Base-by-base conservation (phyloP, 495 filamentous ascomycete genomes). In the Podospora fimiseda region DNA sequence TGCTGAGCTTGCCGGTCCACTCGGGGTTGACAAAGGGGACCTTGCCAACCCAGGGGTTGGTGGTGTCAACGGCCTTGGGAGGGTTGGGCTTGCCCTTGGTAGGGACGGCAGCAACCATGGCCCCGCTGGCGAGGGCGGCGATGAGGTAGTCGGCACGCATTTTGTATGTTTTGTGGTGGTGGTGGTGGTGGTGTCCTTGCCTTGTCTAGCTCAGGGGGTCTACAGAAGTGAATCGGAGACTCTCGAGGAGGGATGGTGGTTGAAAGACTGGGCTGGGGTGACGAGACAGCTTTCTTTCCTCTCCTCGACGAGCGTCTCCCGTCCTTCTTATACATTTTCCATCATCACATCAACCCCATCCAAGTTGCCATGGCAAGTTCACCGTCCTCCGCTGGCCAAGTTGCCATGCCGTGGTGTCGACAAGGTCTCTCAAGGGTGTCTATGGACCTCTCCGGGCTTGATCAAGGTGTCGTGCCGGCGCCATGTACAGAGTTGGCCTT, bases 11-110 rank as follows among this genome's bases (percentile, higher is more conserved):
- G 14, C 66, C 65, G 24, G 77, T 33, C 56, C 81, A 82, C 57
- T 64, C 69, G 3, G 74, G 66, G 67, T 82, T 81, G 44, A 71
- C 77, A 50, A 78, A 82, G 33, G 73, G 71, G 22, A 75, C 60
- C 54, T 78, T 76, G 23, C 77, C 77, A 8, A 60, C 56, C 56
- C 80, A 81, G 0, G 78, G 79, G 58, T 82, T 82, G 22, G 18
- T 37, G 27, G 27, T 33, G 27, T 19, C 33, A 20, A 50, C 50
- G 8, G 24, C 38, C 9, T 1, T 40, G 22, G 18, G 27, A 16
- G 39, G 0, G 21, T 5, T 24, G 0, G 42, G 36, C 19, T n/a
- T 24, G 39, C 39, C 39, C 8, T 14, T 38, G 39, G 44, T 22
- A 36, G 58, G 55, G 7, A 55, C 51, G 19, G 58, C 58, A 7